A percentile compares a stretch with the other conserved stretches of the same genome.
Conservation (phyloP, 208 protist species). For the Crithidia brevicula region DNA sequence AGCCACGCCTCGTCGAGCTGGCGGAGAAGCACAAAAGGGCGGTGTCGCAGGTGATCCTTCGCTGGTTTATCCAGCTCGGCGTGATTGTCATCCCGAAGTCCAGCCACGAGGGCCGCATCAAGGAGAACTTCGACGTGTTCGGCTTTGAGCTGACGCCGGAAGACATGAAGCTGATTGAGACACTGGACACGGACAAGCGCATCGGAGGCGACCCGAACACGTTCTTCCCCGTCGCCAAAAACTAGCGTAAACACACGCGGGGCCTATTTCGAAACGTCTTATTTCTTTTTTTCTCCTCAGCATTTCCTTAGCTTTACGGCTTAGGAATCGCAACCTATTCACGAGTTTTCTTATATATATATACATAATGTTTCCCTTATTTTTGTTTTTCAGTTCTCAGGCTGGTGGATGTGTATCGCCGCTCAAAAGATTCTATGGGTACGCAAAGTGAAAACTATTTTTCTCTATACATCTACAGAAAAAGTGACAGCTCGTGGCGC, state of each 20-base stretch:
- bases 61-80: constrained; percentile 74
- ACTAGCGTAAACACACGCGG: neutral
- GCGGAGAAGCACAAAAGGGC: constrained; percentile 59
- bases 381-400: constrained; percentile 14
- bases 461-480: no score
- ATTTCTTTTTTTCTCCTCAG: constrained; percentile 7
- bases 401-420: neutral
- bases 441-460: neutral
- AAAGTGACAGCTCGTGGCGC: no score
- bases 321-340: constrained; percentile 3
- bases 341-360: constrained; percentile 2
- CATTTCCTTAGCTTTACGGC: constrained; percentile 3
- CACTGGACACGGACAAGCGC: constrained; percentile 51
- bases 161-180: constrained; percentile 69
- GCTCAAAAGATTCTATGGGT: neutral
- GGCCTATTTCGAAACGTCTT: no score
- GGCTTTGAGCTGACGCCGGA: constrained; percentile 81
- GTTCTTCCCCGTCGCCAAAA: constrained; percentile 40
- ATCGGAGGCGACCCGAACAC: constrained; percentile 45
- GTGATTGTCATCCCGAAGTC: constrained; percentile 90
- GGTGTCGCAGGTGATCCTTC: constrained; percentile 76
- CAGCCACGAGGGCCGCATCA: constrained; percentile 71
- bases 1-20: constrained; percentile 45
- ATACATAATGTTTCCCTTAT: constrained; percentile 1
- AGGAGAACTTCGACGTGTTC: constrained; percentile 89